These are phyloP conservation scores for Lanmaoa pseudosensibilis DNA, from an alignment of 768 basidiomycete genomes.

Conservation along the genomic window DNA sequence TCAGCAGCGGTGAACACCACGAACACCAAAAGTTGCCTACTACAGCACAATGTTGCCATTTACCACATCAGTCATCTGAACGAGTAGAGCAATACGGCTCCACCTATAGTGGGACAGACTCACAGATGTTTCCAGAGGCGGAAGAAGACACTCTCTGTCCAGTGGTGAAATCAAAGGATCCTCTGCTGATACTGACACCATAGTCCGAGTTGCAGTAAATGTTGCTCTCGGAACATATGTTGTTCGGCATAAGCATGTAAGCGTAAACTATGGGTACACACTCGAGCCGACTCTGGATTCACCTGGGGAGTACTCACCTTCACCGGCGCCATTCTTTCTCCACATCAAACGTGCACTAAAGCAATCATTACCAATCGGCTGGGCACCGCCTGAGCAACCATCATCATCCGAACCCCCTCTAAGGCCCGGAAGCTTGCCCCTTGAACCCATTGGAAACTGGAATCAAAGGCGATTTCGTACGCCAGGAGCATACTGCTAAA, in stretches of 20 bases:
- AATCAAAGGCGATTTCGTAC: constrained; percentile 74
- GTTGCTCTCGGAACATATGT: constrained; percentile 52
- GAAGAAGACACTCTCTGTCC: constrained; percentile 54
- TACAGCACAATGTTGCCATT: constrained; percentile 74
- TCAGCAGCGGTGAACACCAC: neutral
- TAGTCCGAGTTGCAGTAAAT: constrained; percentile 73
- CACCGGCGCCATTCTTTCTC: constrained; percentile 61
- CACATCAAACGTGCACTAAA: constrained; percentile 80
- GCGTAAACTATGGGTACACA: constrained; percentile 59
- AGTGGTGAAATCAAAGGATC: constrained; percentile 57
- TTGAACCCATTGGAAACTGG: constrained; percentile 66
- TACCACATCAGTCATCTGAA: constrained; percentile 69
- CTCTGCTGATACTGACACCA: constrained; percentile 73
- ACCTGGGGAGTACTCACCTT: constrained; percentile 49
- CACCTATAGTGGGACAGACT: constrained; percentile 42
- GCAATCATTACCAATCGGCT: constrained; percentile 64
- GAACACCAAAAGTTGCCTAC: constrained; percentile 40
- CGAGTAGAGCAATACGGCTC: constrained; percentile 70
- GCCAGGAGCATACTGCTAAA: constrained; percentile 70
- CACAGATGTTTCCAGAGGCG: neutral
- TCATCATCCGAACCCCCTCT: constrained; percentile 62
- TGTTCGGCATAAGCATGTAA: constrained; percentile 67
- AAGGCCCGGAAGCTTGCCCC: constrained; percentile 78
- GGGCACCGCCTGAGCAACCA: constrained; percentile 69
- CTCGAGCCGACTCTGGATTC: neutral